phyloP scores from a whole-genome alignment of 1,139 yeast species.

The Zhuliangozyma blackwelliae region DNA sequence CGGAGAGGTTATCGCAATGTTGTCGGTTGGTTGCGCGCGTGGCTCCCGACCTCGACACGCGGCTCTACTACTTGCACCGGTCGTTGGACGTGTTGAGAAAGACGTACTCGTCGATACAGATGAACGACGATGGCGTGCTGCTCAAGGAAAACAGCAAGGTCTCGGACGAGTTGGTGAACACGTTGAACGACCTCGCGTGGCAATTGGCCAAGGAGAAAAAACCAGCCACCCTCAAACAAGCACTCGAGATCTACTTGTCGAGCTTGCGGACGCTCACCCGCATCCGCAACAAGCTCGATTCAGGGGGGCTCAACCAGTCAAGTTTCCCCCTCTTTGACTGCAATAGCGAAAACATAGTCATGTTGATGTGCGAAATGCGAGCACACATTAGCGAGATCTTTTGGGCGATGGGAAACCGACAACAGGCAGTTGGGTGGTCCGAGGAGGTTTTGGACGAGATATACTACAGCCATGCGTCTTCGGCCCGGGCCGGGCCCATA shows the following conservation, averaged over 20 bases:
- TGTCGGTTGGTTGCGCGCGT: slow-evolving; percentile 35
- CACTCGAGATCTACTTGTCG: slow-evolving; percentile 37
- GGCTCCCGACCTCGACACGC: slow-evolving; percentile 19
- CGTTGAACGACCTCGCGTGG: slow-evolving; percentile 36
- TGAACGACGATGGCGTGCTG: slow-evolving; percentile 23
- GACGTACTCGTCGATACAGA: slow-evolving; percentile 24
- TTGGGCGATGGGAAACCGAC: slow-evolving; percentile 53
- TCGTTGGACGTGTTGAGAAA: slow-evolving; percentile 36
- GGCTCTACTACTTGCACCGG: slow-evolving; percentile 34
- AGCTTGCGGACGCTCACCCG: slow-evolving; percentile 26
- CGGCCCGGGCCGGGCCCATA: slow-evolving; percentile 27
- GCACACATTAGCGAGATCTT: slow-evolving; percentile 63
- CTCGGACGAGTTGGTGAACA: slow-evolving; percentile 36
- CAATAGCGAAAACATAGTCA: slow-evolving; percentile 24
- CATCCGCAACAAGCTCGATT: slow-evolving; percentile 18
- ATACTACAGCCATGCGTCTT: slow-evolving; percentile 27
- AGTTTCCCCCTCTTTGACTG: slow-evolving; percentile 38
- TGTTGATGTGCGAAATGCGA: slow-evolving; percentile 37
- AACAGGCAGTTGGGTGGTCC: slow-evolving; percentile 60
- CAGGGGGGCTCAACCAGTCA: slow-evolving; percentile 21
- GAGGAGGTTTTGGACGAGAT: slow-evolving; percentile 47
- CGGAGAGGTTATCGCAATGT: slow-evolving; percentile 41
- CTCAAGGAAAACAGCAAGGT: slow-evolving; percentile 25
- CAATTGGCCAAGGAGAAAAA: slow-evolving; percentile 21
- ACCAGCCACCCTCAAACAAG: slow-evolving; percentile 8